Evolutionary conservation across 176 grass and related monocot species (phyloP).

Genomic region (maize (Zea mays)): DNA sequence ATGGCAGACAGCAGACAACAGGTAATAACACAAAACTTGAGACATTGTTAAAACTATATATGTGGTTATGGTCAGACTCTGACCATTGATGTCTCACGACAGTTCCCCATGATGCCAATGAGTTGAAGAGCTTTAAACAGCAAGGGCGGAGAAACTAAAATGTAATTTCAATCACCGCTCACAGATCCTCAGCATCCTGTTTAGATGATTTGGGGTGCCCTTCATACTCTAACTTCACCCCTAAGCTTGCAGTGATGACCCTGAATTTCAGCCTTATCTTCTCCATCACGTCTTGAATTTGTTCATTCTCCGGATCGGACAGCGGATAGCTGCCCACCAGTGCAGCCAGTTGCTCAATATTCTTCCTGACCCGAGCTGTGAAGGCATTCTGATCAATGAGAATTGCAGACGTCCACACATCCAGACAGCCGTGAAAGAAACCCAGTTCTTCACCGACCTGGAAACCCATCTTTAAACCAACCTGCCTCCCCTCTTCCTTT

Average conservation of each 20-base stretch:
- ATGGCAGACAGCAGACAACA: not conserved
- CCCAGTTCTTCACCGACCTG: constrained; percentile 77
- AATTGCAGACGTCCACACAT: constrained; percentile 61
- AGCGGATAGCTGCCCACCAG: constrained; percentile 56
- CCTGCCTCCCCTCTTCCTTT: constrained; percentile 66
- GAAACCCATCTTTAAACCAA: constrained; percentile 73
- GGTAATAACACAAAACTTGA: not conserved
- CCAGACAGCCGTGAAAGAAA: constrained; percentile 71
- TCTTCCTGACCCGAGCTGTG: constrained; percentile 58
- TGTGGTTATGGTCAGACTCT: not conserved
- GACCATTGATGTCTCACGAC: not conserved
- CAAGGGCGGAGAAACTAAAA: not conserved
- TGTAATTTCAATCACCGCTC: not conserved
- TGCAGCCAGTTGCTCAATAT: constrained; percentile 57
- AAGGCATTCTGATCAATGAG: constrained; percentile 51
- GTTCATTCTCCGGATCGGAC: constrained; percentile 62
- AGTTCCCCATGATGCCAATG: not conserved
- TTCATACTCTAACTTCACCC: constrained; percentile 67
- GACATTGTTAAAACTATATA: not conserved
- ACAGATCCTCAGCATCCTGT: constrained; percentile 54
- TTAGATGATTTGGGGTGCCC: constrained; percentile 43
- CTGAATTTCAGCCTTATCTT: constrained; percentile 73
- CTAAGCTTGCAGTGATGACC: constrained; percentile 62
- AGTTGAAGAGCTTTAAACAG: not conserved
- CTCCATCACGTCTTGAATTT: constrained; percentile 61